These are phyloP conservation scores for Tylopilus plumbeoviolaceoides DNA, from an alignment of 768 basidiomycete genomes.

Conservation along the genomic window DNA sequence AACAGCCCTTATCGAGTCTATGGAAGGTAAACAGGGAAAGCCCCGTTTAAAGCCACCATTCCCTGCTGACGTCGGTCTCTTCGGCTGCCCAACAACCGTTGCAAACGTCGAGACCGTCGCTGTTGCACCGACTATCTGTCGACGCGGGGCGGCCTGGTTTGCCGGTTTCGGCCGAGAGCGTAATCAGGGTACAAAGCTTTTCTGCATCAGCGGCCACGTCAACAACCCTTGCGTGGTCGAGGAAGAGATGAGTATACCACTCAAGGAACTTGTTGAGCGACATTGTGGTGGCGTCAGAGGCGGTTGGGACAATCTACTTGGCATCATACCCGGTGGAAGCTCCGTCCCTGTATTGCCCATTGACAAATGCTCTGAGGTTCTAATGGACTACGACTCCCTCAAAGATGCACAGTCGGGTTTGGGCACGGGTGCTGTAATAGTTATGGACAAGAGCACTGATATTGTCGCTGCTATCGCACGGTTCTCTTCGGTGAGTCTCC, in stretches of 20 bases:
- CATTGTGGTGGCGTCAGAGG: constrained; percentile 94
- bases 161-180: constrained; percentile 86
- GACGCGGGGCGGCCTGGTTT: constrained; percentile 89
- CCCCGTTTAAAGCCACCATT: constrained; percentile 97
- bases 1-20: constrained; percentile 92
- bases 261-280: constrained; percentile 92
- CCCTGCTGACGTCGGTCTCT: constrained; percentile 96
- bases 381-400: constrained; percentile 98
- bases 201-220: constrained; percentile 94
- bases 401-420: constrained; percentile 96
- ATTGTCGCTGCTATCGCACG: constrained; percentile 92
- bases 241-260: constrained; percentile 98
- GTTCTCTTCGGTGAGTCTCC: constrained; percentile 63
- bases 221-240: constrained; percentile 98
- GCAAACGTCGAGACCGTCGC: constrained; percentile 99
- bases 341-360: constrained; percentile 92
- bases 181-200: constrained; percentile 96
- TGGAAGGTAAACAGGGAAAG: constrained; percentile 99
- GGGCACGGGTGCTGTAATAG: constrained; percentile 97
- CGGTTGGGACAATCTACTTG: constrained; percentile 95
- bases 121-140: constrained; percentile 93
- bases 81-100: constrained; percentile 95
- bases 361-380: constrained; percentile 76
- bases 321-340: constrained; percentile 94
- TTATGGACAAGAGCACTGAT: constrained; percentile 98